These are phyloP conservation scores for Ganoderma boninense DNA, from an alignment of 1,284 basidiomycete genomes.

Conservation along the genomic window DNA sequence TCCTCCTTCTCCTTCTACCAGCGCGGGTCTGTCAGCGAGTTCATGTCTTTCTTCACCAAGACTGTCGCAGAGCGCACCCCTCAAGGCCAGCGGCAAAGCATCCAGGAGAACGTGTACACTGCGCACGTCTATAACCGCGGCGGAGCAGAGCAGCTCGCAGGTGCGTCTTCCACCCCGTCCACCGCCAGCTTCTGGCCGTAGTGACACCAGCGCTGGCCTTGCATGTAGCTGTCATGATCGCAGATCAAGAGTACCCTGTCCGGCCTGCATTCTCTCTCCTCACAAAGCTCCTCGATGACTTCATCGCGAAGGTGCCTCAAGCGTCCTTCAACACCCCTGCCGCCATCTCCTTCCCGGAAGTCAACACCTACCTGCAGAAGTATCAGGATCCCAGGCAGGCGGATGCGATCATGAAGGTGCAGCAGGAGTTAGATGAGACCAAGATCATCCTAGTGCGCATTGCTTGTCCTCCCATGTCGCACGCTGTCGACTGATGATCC, in stretches of 20 bases:
- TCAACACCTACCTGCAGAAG: conserved; percentile 88
- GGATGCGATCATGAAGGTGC: conserved; percentile 98
- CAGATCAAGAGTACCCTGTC: conserved; percentile 96
- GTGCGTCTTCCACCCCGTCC: conserved; percentile 52
- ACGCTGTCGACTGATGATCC: not conserved
- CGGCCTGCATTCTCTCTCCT: conserved; percentile 96
- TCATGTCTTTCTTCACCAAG: conserved; percentile 91
- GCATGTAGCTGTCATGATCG: conserved; percentile 84
- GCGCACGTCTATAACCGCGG: conserved; percentile 95
- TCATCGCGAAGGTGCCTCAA: conserved; percentile 81
- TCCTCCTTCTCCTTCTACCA: conserved; percentile 97
- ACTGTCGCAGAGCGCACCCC: conserved; percentile 93
- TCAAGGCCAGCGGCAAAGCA: conserved; percentile 89
- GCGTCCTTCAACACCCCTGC: conserved; percentile 69
- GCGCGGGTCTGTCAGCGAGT: conserved; percentile 84
- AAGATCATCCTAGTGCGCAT: conserved; percentile 91
- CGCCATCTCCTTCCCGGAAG: conserved; percentile 74
- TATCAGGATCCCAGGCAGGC: conserved; percentile 99
- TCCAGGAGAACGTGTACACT: conserved; percentile 94
- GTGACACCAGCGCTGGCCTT: not conserved
- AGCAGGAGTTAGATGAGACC: conserved; percentile 98
- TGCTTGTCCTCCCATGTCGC: not conserved
- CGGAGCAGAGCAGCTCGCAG: conserved; percentile 81
- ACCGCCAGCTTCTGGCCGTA: not conserved
- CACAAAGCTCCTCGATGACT: conserved; percentile 95